Conservation (phyloP, 2,329 filamentous ascomycete genomes). For the Fusarium austroafricanum region DNA sequence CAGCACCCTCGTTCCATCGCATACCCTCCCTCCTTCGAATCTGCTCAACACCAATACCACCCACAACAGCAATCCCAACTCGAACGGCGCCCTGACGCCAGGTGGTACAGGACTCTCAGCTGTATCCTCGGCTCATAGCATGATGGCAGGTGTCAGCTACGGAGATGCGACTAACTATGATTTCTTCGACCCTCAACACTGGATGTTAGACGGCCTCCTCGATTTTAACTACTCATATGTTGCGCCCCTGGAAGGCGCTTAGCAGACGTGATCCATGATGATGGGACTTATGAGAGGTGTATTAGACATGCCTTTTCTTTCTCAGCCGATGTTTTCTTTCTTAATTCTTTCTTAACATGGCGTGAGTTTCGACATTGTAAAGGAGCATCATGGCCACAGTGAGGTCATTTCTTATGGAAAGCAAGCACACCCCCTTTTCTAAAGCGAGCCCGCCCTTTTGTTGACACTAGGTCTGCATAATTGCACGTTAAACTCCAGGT, state of each 20-base stretch:
- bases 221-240: conserved; percentile 80
- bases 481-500: background rate
- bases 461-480: conserved; percentile 11
- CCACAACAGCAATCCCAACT: conserved; percentile 28
- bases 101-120: conserved; percentile 59
- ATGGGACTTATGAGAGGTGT: conserved; percentile 4
- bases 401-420: background rate
- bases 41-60: conserved; percentile 52
- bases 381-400: conserved; percentile 3
- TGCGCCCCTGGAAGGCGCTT: conserved; percentile 65
- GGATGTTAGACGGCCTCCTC: conserved; percentile 89
- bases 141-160: conserved; percentile 67
- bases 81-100: conserved; percentile 66
- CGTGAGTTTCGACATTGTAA: conserved; percentile 19
- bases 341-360: conserved; percentile 3
- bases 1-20: conserved; percentile 65
- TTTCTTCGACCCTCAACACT: conserved; percentile 92
- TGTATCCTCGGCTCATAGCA: conserved; percentile 54
- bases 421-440: background rate
- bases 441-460: conserved; percentile 1
- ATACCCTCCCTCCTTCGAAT: conserved; percentile 55
- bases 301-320: conserved; percentile 1
- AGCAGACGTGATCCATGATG: conserved; percentile 21
- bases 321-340: background rate
- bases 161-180: conserved; percentile 80